These are phyloP conservation scores for Cornus controversa DNA, from an alignment of 148 eudicot genomes.

Conservation along the genomic window DNA sequence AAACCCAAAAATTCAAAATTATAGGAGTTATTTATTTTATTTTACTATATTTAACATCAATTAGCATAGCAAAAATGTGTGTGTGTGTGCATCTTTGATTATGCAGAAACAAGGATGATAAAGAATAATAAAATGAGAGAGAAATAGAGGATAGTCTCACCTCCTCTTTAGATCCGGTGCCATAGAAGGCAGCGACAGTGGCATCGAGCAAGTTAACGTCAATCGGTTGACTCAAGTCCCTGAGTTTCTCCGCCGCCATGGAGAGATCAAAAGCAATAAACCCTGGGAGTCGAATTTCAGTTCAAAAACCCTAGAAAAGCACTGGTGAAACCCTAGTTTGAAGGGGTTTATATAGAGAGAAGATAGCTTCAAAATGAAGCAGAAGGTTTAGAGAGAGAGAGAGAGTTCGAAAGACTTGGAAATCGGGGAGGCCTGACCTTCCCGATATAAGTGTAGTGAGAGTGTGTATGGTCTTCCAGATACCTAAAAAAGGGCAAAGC, in stretches of 20 bases:
- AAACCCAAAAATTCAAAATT: background rate
- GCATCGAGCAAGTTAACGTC: conserved; percentile 89
- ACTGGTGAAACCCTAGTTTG: conserved; percentile 33
- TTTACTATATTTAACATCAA: background rate
- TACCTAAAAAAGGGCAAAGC: background rate
- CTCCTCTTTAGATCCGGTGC: conserved; percentile 97
- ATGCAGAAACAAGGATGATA: background rate
- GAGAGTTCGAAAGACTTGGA: conserved; percentile 17
- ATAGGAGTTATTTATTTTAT: too few relatives aligned
- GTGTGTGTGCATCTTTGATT: background rate
- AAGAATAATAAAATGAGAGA: too few relatives aligned
- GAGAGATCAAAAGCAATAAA: conserved; percentile 21
- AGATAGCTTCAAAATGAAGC: conserved; percentile 78
- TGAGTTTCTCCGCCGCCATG: conserved; percentile 93
- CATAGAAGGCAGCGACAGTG: conserved; percentile 90
- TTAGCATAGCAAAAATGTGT: background rate
- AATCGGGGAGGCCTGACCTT: conserved; percentile 17
- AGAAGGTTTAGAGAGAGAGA: conserved; percentile 19
- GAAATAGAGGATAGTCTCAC: conserved; percentile 30
- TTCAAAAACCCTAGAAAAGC: conserved; percentile 12
- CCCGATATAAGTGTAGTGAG: conserved; percentile 18
- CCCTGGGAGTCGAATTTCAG: conserved; percentile 20
- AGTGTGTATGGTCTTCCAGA: background rate
- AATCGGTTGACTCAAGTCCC: conserved; percentile 93
- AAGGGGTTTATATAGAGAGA: conserved; percentile 13